Conservation (phyloP, 257 asterid genomes). For the Fraxinus americana region DNA sequence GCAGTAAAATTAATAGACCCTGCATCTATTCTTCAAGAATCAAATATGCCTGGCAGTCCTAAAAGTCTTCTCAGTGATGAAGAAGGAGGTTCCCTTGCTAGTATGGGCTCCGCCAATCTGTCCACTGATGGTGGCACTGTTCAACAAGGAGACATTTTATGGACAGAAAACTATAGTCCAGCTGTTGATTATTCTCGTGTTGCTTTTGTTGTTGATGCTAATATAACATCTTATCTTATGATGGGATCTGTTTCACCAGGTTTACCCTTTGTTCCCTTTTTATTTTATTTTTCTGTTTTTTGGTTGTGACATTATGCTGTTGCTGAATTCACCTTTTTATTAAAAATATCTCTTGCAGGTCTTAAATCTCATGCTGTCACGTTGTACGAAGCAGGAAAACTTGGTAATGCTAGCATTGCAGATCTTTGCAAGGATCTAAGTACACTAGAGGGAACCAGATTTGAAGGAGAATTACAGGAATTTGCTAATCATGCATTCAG, state of each 20-base stretch:
- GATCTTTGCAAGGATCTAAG: conserved; percentile 94
- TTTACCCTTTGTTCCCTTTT: conserved; percentile 33
- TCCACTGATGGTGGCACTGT: conserved; percentile 58
- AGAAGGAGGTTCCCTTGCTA: conserved; percentile 64
- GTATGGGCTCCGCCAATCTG: conserved; percentile 52
- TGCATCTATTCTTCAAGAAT: conserved; percentile 86
- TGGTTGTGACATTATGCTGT: not conserved
- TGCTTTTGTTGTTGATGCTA: conserved; percentile 98
- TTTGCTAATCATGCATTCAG: conserved; percentile 99
- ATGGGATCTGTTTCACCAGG: conserved; percentile 99
- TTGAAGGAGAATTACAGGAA: conserved; percentile 98
- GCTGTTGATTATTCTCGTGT: conserved; percentile 84
- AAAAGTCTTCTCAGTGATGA: conserved; percentile 72
- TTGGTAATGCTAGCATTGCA: conserved; percentile 82
- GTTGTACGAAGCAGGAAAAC: conserved; percentile 97
- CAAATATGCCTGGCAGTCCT: conserved; percentile 69
- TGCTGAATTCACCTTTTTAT: conserved; percentile 22
- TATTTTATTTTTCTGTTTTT: not conserved
- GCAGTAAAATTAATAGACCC: conserved; percentile 94
- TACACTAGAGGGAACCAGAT: conserved; percentile 89
- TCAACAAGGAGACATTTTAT: conserved; percentile 69
- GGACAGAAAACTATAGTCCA: conserved; percentile 65
- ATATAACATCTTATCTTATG: conserved; percentile 98
- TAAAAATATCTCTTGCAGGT: conserved; percentile 51
- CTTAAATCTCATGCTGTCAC: conserved; percentile 97